Evolutionary conservation across 345 rosid species (phyloP), one percentile per base, ranked within the genome.

Genomic region (Hibiscus trionum): DNA sequence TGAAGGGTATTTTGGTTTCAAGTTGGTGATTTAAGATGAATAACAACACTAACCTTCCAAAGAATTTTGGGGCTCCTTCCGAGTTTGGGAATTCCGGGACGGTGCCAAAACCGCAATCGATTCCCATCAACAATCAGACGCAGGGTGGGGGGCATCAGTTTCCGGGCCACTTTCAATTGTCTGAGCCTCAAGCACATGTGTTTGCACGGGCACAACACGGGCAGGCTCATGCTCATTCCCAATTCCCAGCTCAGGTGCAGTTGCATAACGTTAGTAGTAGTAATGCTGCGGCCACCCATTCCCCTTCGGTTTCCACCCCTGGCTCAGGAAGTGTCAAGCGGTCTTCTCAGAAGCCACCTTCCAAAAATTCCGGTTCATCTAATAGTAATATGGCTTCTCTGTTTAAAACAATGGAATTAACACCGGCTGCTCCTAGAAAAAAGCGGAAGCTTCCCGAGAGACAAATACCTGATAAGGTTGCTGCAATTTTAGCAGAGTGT

Each of bases 401-500:
- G 37, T 85, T 85, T 72, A 87, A 85, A 72, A 83, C 85, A 35
- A 87, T 79, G 86, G 91, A 87, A 73, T 77, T 87, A 62, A 59
- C 91, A 16, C 88, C 86, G 0, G 82, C 88, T 76, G 74, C 83
- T 26, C 69, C 33, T 15, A 77, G 83, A 71, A 85, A 82, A 78
- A 87, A 79, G 71, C 72, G 78, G 59, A 87, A 81, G 83, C 80
- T 82, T 61, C 78, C 77, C 1, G 88, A 85, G 75, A 85, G 72
- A 75, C 82, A 80, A 76, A 81, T 87, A 31, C 88, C 87, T 3
- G 87, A 85, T 12, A 80, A 80, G 55, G 87, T 83, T 66, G 87
- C 84, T 61, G 80, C 86, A 39, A 44, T 74, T 9, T 60, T 85
- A 71, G 87, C 91, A 0, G 87, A 87, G 66, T 78, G 84, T 74